Conservation (phyloP, 2,329 filamentous ascomycete species). For the Xylariaceae sp. region DNA sequence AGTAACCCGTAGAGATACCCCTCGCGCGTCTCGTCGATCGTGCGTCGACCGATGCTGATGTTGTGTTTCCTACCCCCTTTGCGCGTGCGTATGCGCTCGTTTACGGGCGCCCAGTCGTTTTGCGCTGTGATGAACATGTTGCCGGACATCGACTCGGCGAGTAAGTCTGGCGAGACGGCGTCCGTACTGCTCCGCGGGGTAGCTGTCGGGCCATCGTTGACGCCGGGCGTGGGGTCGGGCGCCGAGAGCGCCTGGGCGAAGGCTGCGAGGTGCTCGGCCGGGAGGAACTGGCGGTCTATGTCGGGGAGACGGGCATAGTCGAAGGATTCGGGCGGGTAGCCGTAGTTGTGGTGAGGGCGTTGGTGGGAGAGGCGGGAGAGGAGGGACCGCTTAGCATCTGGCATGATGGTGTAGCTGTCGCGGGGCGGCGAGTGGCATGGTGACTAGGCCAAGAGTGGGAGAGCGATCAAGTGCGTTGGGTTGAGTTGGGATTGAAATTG, state of each 20-base stretch:
- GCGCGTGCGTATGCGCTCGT: constrained; percentile 52
- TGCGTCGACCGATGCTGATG: constrained; percentile 49
- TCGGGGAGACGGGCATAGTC: constrained; percentile 71
- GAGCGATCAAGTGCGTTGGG: no score
- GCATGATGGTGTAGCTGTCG: constrained; percentile 23
- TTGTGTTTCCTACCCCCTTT: constrained; percentile 40
- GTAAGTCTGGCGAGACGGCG: no score
- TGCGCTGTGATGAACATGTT: constrained; percentile 73
- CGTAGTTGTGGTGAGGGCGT: constrained; percentile 40
- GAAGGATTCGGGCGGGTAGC: constrained; percentile 59
- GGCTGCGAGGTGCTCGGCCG: constrained; percentile 64
- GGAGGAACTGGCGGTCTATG: constrained; percentile 70
- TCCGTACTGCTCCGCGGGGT: constrained; percentile 29
- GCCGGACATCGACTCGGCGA: constrained; percentile 33
- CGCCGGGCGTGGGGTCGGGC: constrained; percentile 58
- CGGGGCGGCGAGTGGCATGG: constrained; percentile 15
- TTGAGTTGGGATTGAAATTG: no score
- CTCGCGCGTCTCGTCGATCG: constrained; percentile 88
- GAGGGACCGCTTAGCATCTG: constrained; percentile 21
- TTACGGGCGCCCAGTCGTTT: constrained; percentile 92
- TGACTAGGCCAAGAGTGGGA: constrained; percentile 1
- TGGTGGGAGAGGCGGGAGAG: constrained; percentile 24
- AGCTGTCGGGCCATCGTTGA: constrained; percentile 44
- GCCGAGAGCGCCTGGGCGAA: constrained; percentile 80
- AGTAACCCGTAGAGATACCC: constrained; percentile 83